Conservation (phyloP, 345 rosid genomes). For the Murraya koenigii region DNA sequence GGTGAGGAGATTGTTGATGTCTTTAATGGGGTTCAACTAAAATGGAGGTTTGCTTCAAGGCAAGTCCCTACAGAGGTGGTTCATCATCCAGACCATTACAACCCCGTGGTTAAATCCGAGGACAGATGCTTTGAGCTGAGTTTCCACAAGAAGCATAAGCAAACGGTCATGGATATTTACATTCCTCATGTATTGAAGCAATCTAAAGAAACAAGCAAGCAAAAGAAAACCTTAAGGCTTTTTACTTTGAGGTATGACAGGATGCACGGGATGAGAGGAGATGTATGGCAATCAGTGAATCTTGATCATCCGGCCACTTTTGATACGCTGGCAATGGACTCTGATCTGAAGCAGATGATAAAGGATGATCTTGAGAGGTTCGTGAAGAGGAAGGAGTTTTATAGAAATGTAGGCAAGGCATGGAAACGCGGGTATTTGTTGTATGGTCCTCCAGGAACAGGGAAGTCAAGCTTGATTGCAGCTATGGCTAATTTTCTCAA, state of each 20-base stretch:
- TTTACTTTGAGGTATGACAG: conserved; percentile 17
- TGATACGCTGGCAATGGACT: conserved; percentile 28
- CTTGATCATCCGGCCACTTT: conserved; percentile 33
- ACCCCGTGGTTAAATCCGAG: background rate
- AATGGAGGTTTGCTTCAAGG: conserved; percentile 23
- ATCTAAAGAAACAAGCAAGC: conserved; percentile 14
- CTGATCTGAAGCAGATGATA: conserved; percentile 20
- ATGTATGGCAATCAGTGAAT: conserved; percentile 29
- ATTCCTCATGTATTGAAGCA: conserved; percentile 21
- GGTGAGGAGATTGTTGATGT: conserved; percentile 27
- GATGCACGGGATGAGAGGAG: conserved; percentile 1
- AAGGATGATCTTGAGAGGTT: conserved; percentile 34
- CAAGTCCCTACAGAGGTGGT: background rate
- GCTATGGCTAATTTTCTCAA: conserved; percentile 32
- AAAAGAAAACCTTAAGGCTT: conserved; percentile 25
- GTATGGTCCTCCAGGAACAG: conserved; percentile 32
- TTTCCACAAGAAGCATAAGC: conserved; percentile 36
- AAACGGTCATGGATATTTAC: conserved; percentile 24
- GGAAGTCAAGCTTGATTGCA: conserved; percentile 37
- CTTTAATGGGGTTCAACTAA: conserved; percentile 31
- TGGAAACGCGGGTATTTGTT: conserved; percentile 33
- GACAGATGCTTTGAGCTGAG: conserved; percentile 22
- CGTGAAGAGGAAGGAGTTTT: conserved; percentile 28
- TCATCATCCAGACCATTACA: background rate
- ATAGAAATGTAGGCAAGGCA: conserved; percentile 32